Conservation (phyloP, 345 rosid genomes). For the Lepidium aucheri region DNA sequence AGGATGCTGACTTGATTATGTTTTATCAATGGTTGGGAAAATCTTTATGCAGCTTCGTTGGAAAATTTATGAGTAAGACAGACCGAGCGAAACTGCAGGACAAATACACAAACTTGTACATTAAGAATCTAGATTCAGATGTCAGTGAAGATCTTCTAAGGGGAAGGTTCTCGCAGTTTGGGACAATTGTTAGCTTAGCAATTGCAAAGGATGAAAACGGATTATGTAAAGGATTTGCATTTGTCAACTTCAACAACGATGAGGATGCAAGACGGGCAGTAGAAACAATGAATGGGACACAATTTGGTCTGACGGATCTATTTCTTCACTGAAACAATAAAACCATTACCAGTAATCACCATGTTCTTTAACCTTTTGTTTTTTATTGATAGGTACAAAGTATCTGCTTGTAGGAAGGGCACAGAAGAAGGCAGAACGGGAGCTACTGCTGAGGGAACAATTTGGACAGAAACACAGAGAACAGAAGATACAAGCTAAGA, state of each 20-base stretch:
- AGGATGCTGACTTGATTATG: not conserved
- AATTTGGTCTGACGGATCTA: constrained; percentile 36
- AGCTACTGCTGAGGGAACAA: constrained; percentile 38
- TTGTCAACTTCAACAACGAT: constrained; percentile 49
- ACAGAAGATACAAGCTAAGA: constrained; percentile 44
- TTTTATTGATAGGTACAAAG: constrained; percentile 42
- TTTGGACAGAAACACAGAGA: constrained; percentile 56
- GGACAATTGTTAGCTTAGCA: constrained; percentile 47
- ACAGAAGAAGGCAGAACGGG: constrained; percentile 71
- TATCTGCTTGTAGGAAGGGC: constrained; percentile 66
- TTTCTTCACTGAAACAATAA: constrained; percentile 5
- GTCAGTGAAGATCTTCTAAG: constrained; percentile 44
- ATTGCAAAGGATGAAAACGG: constrained; percentile 45
- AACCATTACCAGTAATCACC: not conserved
- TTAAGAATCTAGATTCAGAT: constrained; percentile 55
- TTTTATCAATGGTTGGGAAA: constrained; percentile 16
- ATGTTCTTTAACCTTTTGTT: not conserved
- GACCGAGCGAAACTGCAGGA: constrained; percentile 47
- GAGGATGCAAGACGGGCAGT: constrained; percentile 55
- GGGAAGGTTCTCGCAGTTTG: constrained; percentile 53
- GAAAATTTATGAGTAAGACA: constrained; percentile 48
- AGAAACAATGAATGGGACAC: constrained; percentile 51
- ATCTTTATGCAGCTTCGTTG: constrained; percentile 41
- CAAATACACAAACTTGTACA: constrained; percentile 59
- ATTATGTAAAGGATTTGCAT: constrained; percentile 51